Evolutionary conservation across 163 green algal genomes (phyloP), one percentile per base, ranked within the genome.

Genomic region (Chlorella variabilis): DNA sequence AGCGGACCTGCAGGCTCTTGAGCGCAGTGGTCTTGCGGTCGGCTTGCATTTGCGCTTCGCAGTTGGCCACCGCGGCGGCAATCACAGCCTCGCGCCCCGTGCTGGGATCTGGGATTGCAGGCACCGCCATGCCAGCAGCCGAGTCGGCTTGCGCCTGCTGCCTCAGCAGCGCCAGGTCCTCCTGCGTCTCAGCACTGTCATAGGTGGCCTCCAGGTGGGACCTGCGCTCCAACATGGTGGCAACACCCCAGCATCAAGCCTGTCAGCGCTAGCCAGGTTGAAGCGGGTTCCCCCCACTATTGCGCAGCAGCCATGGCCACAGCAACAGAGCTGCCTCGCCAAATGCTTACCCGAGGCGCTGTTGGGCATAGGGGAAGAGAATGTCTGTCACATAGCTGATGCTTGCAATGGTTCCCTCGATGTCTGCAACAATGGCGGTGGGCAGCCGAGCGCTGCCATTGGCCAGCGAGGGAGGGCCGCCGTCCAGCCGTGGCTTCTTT

Each of bases 341-440:
- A n/a, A 54, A 54, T 54, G 18, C 73, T 0, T 56, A 80, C 73
- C 71, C 36, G 70, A 86, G 82, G 42, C 80, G 58, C 58, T 96
- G 83, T 29, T 91, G 85, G 20, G 73, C 68, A 77, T 98, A 98
- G 0, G 93, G 89, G 76, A 98, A 98, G 77, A 98, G 93, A 4
- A 88, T 83, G 23, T 98, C 91, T 3, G 91, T 87, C 29, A 98
- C 95, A 78, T 95, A 98, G 34, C 85, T 91, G 83, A 99, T 96
- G 61, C 96, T 93, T 21, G 94, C 92, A 8, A 98, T 92, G 9
- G 96, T 99, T 86, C 96, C 96, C 84, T 99, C 96, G 69, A 99
- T 99, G 89, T 99, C 96, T 82, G 98, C 86, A 54, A 99, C 92
- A 2, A 98, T 66, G 7, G 80, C 84, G 3, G 88, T 79, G 4